Evolutionary conservation across 768 basidiomycete genomes (phyloP), one percentile per base, ranked within the genome.

Genomic region (Tremella mesenterica): DNA sequence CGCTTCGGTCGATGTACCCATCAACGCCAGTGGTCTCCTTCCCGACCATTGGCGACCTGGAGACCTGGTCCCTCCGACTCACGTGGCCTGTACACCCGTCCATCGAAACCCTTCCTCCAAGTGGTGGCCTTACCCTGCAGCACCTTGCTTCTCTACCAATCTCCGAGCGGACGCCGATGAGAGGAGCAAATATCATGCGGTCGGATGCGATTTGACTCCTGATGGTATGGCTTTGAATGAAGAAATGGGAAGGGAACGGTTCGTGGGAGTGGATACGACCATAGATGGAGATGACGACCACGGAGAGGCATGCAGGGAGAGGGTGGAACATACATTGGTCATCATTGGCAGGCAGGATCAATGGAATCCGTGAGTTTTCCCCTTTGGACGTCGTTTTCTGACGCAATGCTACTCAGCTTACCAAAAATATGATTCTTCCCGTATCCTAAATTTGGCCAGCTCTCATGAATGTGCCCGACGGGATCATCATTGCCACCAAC

Each of bases 121-220:
- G 4, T 70, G 69, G 69, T 70, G 69, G 69, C 69, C 69, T 0
- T 68, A 68, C 30, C 66, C 69, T 1, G 60, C 64, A 28, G 50
- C 69, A 7, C 64, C 64, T 3, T 70, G 69, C 44, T 25, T 68
- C 5, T 64, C 66, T 5, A 61, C 48, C 4, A 57, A 57, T 23
- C 48, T 70, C 1, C 53, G 57, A 12, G 28, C 63, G 13, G 44
- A 56, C n/a, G 30, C 33, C 2, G 50, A 52, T 23, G 56, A 59
- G 1, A 23, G 34, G n/a, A 33, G 54, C 16, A 44, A 41, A 29
- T 63, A 54, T 23, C 6, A 44, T 20, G 44, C 53, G 14, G 39
- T 23, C 1, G 56, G 54, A 36, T 69, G 67, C 43, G 41, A 51
- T 12, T 31, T 64, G 1, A 68, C 66, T 3, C 43, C 27, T 4